Base-by-base conservation (phyloP, 768 basidiomycete species). In the Suillus clintonianus region DNA sequence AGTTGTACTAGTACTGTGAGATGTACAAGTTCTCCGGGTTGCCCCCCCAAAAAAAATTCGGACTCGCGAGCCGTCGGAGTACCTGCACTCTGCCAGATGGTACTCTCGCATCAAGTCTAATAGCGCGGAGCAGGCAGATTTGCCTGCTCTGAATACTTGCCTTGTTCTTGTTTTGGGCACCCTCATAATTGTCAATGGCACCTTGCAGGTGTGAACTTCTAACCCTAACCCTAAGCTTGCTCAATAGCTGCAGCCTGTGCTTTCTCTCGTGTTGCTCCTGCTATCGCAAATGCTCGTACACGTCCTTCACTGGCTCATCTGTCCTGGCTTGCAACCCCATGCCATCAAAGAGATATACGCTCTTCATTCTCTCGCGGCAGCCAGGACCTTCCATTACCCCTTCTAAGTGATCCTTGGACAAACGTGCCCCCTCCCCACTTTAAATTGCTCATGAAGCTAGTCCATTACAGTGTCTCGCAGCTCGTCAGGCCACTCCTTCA, bases 51-150 rank as follows among this genome's bases (percentile, higher is more conserved):
- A 13, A 13, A 13, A 39, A 39, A 39, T 39, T 39, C 14, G 39
- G 27, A 27, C 27, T 27, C 27, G 27, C 27, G 39, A 39, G 5
- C 84, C 89, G 50, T 75, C 86, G 51, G 73, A 82, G 59, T 82
- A 84, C 78, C 93, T 94, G 64, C 84, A 93, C 78, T 85, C 87
- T 59, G 84, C 90, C 41, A 85, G 97, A 72, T 99, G 97, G 97
- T 96, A 94, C 85, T 88, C 80, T 66, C 97, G 98, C 81, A 96
- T 97, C 80, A 83, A 89, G 70, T 95, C 95, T n/a, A 97, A 91
- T 77, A 80, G 84, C 61, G 76, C 86, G 54, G 94, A 97, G 80
- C 88, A 90, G 80, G 82, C 75, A 62, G 83, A 88, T 68, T 86
- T 98, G 64, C 82, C 94, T 51, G 95, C 34, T 36, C 34, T 6